These are phyloP conservation scores for Clavispora carvajalis DNA, from an alignment of 805 yeast species.

Conservation along the genomic window DNA sequence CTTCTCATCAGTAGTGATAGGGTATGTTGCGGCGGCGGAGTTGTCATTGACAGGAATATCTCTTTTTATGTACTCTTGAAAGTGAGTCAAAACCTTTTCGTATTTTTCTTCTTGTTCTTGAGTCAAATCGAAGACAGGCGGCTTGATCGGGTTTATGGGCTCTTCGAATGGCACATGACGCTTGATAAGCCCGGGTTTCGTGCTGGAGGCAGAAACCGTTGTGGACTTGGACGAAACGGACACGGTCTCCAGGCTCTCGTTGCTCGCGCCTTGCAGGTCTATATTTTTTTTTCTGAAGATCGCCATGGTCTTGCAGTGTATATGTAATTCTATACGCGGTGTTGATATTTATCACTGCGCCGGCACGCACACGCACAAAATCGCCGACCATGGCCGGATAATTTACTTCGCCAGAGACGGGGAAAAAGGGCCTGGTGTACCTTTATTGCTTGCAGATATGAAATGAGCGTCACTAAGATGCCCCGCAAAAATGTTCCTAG, in stretches of 20 bases:
- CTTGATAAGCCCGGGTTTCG: slow-evolving; percentile 24
- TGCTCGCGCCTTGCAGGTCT: slow-evolving; percentile 5
- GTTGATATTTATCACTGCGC: not conserved
- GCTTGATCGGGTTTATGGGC: slow-evolving; percentile 31
- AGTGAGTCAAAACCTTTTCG: slow-evolving; percentile 24
- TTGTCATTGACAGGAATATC: slow-evolving; percentile 28
- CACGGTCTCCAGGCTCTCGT: slow-evolving; percentile 10
- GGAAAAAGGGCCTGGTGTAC: no score
- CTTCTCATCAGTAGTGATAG: slow-evolving; percentile 28
- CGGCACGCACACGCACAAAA: no score
- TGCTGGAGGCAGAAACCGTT: slow-evolving; percentile 6
- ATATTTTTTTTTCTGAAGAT: slow-evolving; percentile 7
- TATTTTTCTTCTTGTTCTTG: slow-evolving; percentile 29
- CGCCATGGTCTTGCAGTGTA: slow-evolving; percentile 7
- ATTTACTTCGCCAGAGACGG: not conserved
- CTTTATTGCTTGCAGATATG: no score
- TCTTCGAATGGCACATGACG: slow-evolving; percentile 35
- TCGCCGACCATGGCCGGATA: no score
- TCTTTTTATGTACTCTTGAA: slow-evolving; percentile 19
- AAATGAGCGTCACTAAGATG: no score
- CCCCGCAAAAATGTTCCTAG: no score
- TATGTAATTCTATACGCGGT: not conserved
- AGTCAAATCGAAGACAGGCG: slow-evolving; percentile 26
- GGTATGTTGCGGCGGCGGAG: slow-evolving; percentile 19
- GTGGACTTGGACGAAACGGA: slow-evolving; percentile 14